A percentile compares a stretch with the other conserved stretches of the same genome.
Conservation (phyloP, 2,329 filamentous ascomycete genomes). For the Talaromyces sp. region DNA sequence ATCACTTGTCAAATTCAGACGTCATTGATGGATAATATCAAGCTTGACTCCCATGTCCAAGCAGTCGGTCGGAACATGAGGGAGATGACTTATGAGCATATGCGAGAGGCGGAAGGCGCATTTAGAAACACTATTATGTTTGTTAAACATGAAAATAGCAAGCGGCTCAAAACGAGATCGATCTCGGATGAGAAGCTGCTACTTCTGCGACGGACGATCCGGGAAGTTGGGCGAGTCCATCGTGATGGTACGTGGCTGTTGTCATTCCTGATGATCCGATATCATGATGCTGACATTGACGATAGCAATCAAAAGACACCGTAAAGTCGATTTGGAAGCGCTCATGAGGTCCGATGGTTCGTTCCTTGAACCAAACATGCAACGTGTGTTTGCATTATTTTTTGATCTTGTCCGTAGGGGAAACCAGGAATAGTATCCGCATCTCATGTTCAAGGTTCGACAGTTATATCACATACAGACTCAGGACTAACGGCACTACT, state of each 20-base stretch:
- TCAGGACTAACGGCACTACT: background rate
- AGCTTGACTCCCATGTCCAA: background rate
- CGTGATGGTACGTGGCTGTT: background rate
- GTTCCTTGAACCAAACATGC: background rate
- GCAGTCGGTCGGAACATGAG: background rate
- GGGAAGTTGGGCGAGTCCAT: background rate
- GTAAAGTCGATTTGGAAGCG: background rate
- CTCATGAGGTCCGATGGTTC: background rate
- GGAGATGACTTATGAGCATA: constrained; percentile 1
- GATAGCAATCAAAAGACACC: background rate
- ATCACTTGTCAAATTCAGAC: constrained; percentile 14
- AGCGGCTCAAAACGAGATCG: background rate
- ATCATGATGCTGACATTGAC: background rate
- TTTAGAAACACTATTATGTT: constrained; percentile 6
- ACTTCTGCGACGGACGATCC: background rate
- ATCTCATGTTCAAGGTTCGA: background rate
- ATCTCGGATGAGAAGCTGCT: background rate
- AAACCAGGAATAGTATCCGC: background rate
- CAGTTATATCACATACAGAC: background rate
- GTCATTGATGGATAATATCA: constrained; percentile 15
- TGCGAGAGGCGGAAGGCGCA: background rate
- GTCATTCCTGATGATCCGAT: background rate
- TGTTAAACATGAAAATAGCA: background rate
- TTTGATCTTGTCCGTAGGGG: background rate
- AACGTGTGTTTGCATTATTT: constrained; percentile 13